Base-by-base conservation (phyloP, 306 rosid genomes). In the Medicago arabica region DNA sequence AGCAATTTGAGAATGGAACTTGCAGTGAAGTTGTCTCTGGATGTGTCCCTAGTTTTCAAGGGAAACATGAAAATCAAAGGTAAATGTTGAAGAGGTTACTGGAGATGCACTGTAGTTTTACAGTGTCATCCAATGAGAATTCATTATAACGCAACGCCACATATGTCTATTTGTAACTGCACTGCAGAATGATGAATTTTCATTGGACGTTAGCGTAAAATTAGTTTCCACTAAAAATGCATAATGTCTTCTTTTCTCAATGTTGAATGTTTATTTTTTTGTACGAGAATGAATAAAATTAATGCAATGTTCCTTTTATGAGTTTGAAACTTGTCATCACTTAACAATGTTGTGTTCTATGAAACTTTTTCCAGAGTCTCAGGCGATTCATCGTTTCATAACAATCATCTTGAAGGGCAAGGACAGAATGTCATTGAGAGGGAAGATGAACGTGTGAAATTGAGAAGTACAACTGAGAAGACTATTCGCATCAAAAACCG, bases 351-450 rank as follows among this genome's bases (percentile, higher is more conserved):
- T 21, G 11, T 74, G 64, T 71, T 81, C 4, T 55, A 14, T 64
- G 65, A 75, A 78, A 80, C 75, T 40, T 19, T 85, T n/a, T 43
- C 46, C 79, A 82, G 86, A 40, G 59, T 65, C 28, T 25, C 54
- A 54, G 67, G 65, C 58, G 78, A 73, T 59, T 79, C 83, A 67
- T 67, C 82, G 53, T 69, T 61, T 39, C 75, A 41, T 72, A 81
- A 66, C 36, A 84, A 71, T 46, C 54, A 40, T 39, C 74, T 76
- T 57, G 89, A 83, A 75, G 92, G 85, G 8, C 86, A 84, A 66
- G 85, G 83, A 70, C 84, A 79, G 36, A 85, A 76, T 83, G 65
- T 78, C 12, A 71, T 58, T 75, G 86, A 84, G 70, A 86, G 76
- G 83, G 84, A 78, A 78, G 83, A 44, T 68, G 88, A 67, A 65